Evolutionary conservation across 805 yeast genomes (phyloP).

Genomic region (Zygosaccharomyces kombuchaensis): DNA sequence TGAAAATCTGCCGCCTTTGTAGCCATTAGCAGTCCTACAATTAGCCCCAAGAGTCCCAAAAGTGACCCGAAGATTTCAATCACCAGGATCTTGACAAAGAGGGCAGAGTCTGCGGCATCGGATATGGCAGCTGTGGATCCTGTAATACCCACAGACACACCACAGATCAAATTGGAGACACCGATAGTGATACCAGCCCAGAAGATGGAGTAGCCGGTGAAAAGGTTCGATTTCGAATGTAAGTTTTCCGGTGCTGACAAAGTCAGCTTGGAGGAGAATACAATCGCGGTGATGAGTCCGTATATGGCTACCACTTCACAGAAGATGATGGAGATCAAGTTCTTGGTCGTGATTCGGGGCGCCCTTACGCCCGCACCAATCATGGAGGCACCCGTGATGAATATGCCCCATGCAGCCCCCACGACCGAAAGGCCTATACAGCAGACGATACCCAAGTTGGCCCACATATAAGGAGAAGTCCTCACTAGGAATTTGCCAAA

Average conservation of each 20-base stretch:
- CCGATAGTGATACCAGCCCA: conserved; percentile 99
- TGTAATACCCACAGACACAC: conserved; percentile 94
- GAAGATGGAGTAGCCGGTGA: conserved; percentile 91
- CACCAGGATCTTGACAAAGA: conserved; percentile 93
- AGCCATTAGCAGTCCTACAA: conserved; percentile 96
- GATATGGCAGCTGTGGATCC: conserved; percentile 98
- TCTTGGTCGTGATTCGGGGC: conserved; percentile 95
- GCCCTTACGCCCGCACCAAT: conserved; percentile 98
- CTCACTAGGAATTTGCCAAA: conserved; percentile 81
- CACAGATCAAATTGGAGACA: conserved; percentile 86
- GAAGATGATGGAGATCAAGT: conserved; percentile 91
- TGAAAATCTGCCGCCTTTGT: conserved; percentile 88
- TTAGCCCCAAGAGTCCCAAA: conserved; percentile 90
- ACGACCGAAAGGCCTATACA: conserved; percentile 94
- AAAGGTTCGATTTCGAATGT: conserved; percentile 76
- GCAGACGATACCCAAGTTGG: conserved; percentile 77
- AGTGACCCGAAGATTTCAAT: conserved; percentile 97
- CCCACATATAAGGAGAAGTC: conserved; percentile 97
- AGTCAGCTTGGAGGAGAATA: conserved; percentile 82
- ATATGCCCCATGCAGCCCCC: conserved; percentile 99
- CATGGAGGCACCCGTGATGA: conserved; percentile 89
- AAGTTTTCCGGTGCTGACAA: conserved; percentile 60
- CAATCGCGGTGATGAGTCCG: conserved; percentile 96
- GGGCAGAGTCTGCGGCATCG: conserved; percentile 94
- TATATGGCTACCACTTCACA: conserved; percentile 99